Evolutionary conservation across 176 grass and related monocot species (phyloP), one percentile per base, ranked within the genome.

Genomic region (Cenchrus purpureus): DNA sequence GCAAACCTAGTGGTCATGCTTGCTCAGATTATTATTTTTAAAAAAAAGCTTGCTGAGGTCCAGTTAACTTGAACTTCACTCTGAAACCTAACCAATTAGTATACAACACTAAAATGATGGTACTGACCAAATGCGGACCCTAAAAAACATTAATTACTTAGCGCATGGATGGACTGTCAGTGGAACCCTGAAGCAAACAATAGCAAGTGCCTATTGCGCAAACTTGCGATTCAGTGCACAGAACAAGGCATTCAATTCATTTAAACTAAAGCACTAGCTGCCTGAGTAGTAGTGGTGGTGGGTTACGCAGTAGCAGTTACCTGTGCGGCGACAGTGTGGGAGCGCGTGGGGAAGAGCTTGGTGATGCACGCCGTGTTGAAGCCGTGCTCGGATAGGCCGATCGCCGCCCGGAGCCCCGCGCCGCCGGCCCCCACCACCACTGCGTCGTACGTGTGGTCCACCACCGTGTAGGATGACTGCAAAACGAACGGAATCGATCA

Each of bases 311-410:
- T 25, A 25, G 22, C 22, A 25, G 22, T 25, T 32, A 93, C 94
- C 91, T 97, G 94, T 16, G 94, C 94, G 0, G 91, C 29, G 5
- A 66, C 29, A 7, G 64, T 97, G 58, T 96, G 94, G 22, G 22
- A 25, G 22, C 22, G 22, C 22, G 22, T 25, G 22, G 22, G 22
- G 22, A 25, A 25, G 22, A 97, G 91, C 89, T 97, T 93, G 84
- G 94, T 97, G 68, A 97, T 86, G 84, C 94, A 97, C n/a, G 91
- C 89, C 7, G 91, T 93, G 79, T 93, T 93, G 76, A 97, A 97
- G 0, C 94, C 89, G 14, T 97, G 94, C 65, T 97, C 94, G 2
- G 94, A 97, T 15, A 97, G 90, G 25, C 94, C 94, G 61, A 97
- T 97, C 25, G 89, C 91, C 8, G 89, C 89, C 66, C 91, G 82